Evolutionary conservation across 2,329 filamentous ascomycete species (phyloP).

Genomic region (Cephalotrichum gorgonifer): DNA sequence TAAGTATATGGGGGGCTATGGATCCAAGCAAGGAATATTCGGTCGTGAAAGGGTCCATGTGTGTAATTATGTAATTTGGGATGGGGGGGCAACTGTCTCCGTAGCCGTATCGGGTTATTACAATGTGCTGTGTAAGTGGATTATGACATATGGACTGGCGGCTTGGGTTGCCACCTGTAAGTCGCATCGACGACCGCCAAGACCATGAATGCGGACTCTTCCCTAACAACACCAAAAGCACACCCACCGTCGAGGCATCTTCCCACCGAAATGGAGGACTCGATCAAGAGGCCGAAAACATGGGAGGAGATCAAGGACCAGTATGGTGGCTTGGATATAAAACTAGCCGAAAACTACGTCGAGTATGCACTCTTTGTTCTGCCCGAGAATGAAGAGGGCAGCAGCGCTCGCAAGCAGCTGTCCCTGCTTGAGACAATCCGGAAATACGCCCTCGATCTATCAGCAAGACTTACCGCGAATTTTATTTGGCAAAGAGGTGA

Average conservation of each 20-base stretch:
- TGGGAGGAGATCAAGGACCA: slow-evolving; percentile 3
- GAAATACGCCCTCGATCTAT: slow-evolving; percentile 54
- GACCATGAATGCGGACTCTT: neutral
- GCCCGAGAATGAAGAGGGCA: slow-evolving; percentile 27
- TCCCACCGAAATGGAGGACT: neutral
- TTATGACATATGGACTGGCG: too few relatives aligned
- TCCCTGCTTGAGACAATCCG: slow-evolving; percentile 61
- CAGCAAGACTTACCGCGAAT: slow-evolving; percentile 56
- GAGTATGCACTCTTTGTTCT: slow-evolving; percentile 75
- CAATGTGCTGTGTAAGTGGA: too few relatives aligned
- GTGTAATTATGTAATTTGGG: too few relatives aligned
- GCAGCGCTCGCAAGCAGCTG: slow-evolving; percentile 47
- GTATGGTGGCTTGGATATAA: slow-evolving; percentile 11
- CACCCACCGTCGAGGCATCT: neutral
- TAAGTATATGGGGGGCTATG: too few relatives aligned
- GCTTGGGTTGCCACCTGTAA: too few relatives aligned
- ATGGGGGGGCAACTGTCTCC: too few relatives aligned
- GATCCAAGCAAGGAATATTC: too few relatives aligned
- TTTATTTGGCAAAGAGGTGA: slow-evolving; percentile 93
- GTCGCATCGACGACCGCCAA: too few relatives aligned
- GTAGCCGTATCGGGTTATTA: too few relatives aligned
- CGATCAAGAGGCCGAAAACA: slow-evolving; percentile 1
- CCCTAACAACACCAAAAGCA: neutral
- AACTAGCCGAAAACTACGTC: slow-evolving; percentile 70
- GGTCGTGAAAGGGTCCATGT: too few relatives aligned